These are phyloP conservation scores for Myrmaecium sp. DNA, from an alignment of 2,329 filamentous ascomycete species.

Conservation along the genomic window DNA sequence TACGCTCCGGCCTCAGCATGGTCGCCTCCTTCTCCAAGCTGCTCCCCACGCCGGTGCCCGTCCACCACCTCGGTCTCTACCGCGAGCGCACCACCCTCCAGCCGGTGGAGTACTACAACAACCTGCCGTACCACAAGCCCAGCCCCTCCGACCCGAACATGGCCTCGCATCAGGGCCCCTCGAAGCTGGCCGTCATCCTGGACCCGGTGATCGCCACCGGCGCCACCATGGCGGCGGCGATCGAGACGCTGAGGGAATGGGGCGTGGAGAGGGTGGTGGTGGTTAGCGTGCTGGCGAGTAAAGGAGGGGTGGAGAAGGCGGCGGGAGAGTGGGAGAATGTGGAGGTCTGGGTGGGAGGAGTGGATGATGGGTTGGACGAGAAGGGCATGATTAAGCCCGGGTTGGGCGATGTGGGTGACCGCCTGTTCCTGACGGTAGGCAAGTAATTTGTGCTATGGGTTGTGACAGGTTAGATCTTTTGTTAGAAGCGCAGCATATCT, in stretches of 20 bases:
- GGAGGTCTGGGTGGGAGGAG: slow-evolving; percentile 66
- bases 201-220: slow-evolving; percentile 92
- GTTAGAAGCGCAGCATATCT: no score
- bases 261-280: slow-evolving; percentile 70
- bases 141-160: slow-evolving; percentile 23
- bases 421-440: slow-evolving; percentile 75
- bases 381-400: slow-evolving; percentile 83
- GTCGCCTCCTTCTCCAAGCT: slow-evolving; percentile 71
- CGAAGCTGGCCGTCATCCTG: slow-evolving; percentile 62
- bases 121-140: slow-evolving; percentile 58
- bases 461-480: not conserved
- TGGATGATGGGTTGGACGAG: slow-evolving; percentile 59
- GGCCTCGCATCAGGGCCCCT: slow-evolving; percentile 18
- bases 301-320: slow-evolving; percentile 51
- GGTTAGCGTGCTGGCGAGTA: slow-evolving; percentile 56
- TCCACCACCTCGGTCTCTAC: slow-evolving; percentile 91
- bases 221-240: slow-evolving; percentile 74
- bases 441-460: slow-evolving; percentile 36
- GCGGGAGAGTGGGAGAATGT: slow-evolving; percentile 66
- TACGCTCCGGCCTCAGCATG: slow-evolving; percentile 87
- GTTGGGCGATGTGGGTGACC: slow-evolving; percentile 76
- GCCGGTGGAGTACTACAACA: slow-evolving; percentile 96
- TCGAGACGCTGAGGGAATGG: slow-evolving; percentile 81
- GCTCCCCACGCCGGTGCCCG: slow-evolving; percentile 60
- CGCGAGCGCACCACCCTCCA: slow-evolving; percentile 74